Base-by-base conservation (phyloP, 192 early-diverging fungal species). In the Coemansia sp. region DNA sequence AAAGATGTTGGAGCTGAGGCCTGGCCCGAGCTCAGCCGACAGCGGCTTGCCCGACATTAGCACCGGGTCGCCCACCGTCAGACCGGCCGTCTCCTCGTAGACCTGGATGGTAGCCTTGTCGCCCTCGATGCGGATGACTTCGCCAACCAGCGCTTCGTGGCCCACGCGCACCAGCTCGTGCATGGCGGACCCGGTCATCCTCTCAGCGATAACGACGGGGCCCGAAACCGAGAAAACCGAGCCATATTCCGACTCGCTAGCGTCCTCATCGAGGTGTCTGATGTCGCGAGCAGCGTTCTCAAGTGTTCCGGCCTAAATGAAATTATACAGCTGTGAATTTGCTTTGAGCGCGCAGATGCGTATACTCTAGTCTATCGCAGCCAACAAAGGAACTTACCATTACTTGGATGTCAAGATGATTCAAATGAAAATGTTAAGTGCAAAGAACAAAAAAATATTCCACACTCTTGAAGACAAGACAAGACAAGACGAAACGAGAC, bases 71-170 rank as follows among this genome's bases (percentile, higher is more conserved):
- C 98, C 98, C 47, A 99, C 95, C 22, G 94, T 98, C 56, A 99
- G 81, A 58, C 98, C 98, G 33, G 94, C 95, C 45, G 98, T 99
- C 73, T 99, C 98, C 65, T 99, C 98, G 84, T 99, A 99, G 21
- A 99, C 98, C 82, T 99, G 98, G 65, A 99, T 89, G 22, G 98
- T 98, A n/a, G 95, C 94, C 83, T 99, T 99, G 77, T 98, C 93
- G 58, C 92, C 89, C 40, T 99, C 98, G 64, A 99, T 92, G 82
- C 96, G 92, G 82, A 99, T 99, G 65, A 99, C 98, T 81, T 99
- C 98, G 65, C 98, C 98, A 38, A 99, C 94, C 51, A 99, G 83
- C 54, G 96, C 96, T 52, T 89, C 84, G 81, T 99, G 93, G 50
- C 98, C 98, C 23, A 99, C 98, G 65, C 96, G 92, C 83, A 98